These are phyloP conservation scores for Epichloe scottii DNA, from an alignment of 2,329 filamentous ascomycete species.

Conservation along the genomic window DNA sequence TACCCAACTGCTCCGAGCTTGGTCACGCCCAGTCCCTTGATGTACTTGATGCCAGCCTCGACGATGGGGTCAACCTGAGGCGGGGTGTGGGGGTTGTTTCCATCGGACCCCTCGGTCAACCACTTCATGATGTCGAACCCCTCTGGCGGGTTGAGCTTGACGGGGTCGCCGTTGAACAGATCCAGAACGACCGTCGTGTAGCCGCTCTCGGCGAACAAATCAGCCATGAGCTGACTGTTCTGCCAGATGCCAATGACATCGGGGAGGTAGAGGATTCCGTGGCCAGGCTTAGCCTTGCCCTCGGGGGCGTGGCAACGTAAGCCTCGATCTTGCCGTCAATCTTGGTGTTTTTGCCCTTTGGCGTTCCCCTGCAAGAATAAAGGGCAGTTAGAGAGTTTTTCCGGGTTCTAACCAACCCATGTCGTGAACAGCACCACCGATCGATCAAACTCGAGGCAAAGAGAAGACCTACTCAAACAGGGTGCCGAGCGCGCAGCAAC, in stretches of 20 bases:
- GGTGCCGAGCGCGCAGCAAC: constrained; percentile 40
- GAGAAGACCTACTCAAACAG: constrained; percentile 36
- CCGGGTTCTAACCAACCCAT: too few species aligned
- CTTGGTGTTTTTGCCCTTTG: constrained; percentile 33
- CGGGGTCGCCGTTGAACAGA: constrained; percentile 25
- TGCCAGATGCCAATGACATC: constrained; percentile 27
- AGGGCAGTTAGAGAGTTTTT: not conserved
- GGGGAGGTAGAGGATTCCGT: constrained; percentile 23
- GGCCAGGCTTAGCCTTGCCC: constrained; percentile 13
- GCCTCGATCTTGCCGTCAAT: constrained; percentile 29
- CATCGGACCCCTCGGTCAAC: constrained; percentile 28
- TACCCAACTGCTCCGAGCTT: constrained; percentile 48
- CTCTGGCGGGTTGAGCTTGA: constrained; percentile 14
- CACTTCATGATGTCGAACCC: constrained; percentile 21
- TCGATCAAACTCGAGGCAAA: too few species aligned
- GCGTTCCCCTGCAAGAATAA: constrained; percentile 27
- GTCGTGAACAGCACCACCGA: too few species aligned
- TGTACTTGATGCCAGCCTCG: constrained; percentile 33
- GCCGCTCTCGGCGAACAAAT: constrained; percentile 24
- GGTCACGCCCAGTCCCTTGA: constrained; percentile 39
- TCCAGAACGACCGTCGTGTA: constrained; percentile 27
- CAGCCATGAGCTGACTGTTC: constrained; percentile 30
- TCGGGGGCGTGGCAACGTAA: constrained; percentile 37
- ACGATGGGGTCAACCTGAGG: constrained; percentile 22
- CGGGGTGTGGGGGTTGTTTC: constrained; percentile 31